These are phyloP conservation scores for Ceratocystis destructans DNA, from an alignment of 2,329 filamentous ascomycete species.

Conservation along the genomic window DNA sequence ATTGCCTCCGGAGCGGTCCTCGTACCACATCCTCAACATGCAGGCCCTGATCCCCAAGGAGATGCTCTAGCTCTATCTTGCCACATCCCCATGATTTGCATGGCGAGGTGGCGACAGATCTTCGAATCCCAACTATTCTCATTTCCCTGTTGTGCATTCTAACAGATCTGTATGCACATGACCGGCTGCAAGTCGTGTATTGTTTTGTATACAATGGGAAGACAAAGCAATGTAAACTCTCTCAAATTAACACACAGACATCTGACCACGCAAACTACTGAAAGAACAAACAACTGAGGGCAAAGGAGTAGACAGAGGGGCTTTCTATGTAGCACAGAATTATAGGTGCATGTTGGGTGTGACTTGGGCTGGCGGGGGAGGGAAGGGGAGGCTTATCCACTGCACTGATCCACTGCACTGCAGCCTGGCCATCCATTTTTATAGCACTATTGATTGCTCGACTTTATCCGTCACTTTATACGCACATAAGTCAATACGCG, in stretches of 20 bases:
- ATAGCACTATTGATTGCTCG: neutral
- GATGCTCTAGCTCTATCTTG: neutral
- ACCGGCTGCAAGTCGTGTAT: neutral
- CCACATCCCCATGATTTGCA: neutral
- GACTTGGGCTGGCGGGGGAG: neutral
- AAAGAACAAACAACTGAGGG: neutral
- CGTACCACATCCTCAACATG: neutral
- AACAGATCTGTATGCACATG: neutral
- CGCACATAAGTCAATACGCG: too few species aligned
- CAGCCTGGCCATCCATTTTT: neutral
- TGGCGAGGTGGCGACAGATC: neutral
- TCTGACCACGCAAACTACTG: too few species aligned
- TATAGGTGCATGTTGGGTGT: neutral
- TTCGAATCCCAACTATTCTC: neutral
- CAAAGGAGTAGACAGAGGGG: neutral
- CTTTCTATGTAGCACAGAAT: neutral
- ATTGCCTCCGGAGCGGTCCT: neutral
- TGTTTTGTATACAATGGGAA: conserved; percentile 1
- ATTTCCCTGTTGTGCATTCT: neutral
- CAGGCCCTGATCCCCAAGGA: too few species aligned
- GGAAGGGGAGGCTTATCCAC: neutral
- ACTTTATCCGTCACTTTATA: neutral
- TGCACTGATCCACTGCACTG: neutral
- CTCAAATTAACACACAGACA: neutral
- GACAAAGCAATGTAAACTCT: neutral